phyloP scores from a whole-genome alignment of 257 asterid genomes.

The Solanum paucissectum region DNA sequence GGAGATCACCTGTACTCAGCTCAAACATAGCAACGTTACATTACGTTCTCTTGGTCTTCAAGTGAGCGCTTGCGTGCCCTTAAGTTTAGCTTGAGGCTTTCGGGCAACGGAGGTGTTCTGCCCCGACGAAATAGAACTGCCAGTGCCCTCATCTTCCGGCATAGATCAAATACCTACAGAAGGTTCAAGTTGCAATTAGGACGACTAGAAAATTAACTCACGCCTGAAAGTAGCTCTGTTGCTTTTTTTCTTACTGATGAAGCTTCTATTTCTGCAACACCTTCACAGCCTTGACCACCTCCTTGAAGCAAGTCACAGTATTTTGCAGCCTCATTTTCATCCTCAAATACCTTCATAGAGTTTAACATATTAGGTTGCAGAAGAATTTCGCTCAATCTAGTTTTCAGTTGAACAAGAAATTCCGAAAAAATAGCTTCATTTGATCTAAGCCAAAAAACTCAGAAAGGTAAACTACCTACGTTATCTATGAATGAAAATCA shows the following conservation, averaged over 20 bases:
- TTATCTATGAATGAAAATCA: background rate
- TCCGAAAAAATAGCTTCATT: background rate
- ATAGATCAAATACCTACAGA: slow-evolving; percentile 81
- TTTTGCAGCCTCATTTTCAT: slow-evolving; percentile 75
- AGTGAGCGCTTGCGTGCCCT: slow-evolving; percentile 78
- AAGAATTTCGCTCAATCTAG: background rate
- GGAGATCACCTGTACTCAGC: background rate
- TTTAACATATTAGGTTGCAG: background rate
- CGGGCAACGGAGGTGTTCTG: slow-evolving; percentile 73
- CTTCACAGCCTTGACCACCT: slow-evolving; percentile 86
- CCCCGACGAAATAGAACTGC: slow-evolving; percentile 81
- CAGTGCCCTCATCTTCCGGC: slow-evolving; percentile 69
- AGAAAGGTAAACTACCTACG: background rate
- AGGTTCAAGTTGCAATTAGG: background rate
- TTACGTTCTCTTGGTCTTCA: slow-evolving; percentile 54
- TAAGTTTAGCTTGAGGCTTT: slow-evolving; percentile 70
- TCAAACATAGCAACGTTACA: background rate
- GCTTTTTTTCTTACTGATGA: slow-evolving; percentile 55
- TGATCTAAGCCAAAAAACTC: background rate
- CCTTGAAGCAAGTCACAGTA: slow-evolving; percentile 94
- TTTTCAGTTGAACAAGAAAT: background rate
- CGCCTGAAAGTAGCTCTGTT: background rate
- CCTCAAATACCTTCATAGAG: slow-evolving; percentile 66
- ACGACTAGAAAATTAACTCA: background rate
- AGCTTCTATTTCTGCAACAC: slow-evolving; percentile 92